These are phyloP conservation scores for Beauveria bassiana DNA, from an alignment of 2,329 filamentous ascomycete genomes.

Conservation along the genomic window DNA sequence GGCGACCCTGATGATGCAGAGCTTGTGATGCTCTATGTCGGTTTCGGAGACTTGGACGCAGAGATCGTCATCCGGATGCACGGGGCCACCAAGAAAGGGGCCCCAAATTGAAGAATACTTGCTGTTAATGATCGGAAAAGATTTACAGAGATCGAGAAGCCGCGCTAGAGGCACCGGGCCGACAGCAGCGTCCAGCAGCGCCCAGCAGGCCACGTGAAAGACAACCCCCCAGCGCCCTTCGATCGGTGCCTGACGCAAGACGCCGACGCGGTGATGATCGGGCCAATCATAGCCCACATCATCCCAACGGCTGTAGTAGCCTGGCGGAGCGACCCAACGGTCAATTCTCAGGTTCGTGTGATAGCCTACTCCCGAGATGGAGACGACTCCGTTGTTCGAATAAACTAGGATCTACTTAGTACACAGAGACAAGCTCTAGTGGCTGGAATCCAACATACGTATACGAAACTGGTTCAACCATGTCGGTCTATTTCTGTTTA, in stretches of 20 bases:
- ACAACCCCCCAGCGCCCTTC: not conserved
- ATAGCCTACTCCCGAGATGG: not conserved
- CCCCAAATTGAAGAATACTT: not conserved
- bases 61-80: not conserved
- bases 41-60: not conserved
- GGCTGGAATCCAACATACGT: not conserved
- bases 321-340: not conserved
- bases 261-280: not conserved
- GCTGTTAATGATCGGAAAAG: not conserved
- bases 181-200: not conserved
- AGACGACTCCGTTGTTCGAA: not conserved
- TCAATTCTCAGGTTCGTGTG: not conserved
- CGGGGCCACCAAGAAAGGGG: not conserved
- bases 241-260: not conserved
- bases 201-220: slow-evolving; percentile 6
- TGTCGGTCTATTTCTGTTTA: not conserved
- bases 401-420: not conserved
- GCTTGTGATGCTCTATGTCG: not conserved
- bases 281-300: not conserved
- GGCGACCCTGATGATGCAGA: not conserved
- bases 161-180: not conserved
- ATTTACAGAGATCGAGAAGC: not conserved
- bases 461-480: slow-evolving; percentile 1
- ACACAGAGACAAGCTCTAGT: not conserved
- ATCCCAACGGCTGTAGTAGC: not conserved